Percentiles rank a stretch among this genome's conserved stretches.
These are phyloP conservation scores for Alternaria solani DNA, from an alignment of 2,329 filamentous ascomycete genomes.

Conservation along the genomic window DNA sequence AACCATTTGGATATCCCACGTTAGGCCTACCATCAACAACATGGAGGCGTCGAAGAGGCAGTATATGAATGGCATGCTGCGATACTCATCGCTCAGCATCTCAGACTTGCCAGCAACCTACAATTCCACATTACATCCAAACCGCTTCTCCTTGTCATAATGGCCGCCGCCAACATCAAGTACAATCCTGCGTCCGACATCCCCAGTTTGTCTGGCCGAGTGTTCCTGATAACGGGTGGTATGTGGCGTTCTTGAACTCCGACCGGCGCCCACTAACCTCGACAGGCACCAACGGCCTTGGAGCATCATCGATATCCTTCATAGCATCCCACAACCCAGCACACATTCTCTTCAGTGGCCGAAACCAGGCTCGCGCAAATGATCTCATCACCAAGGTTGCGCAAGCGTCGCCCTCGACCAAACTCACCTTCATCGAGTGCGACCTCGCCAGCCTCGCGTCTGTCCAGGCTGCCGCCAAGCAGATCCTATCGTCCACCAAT, in stretches of 20 bases:
- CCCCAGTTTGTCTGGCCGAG: slow-evolving; percentile 12
- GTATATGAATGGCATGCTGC: neutral
- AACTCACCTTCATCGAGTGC: slow-evolving; percentile 7
- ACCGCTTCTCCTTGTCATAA: neutral
- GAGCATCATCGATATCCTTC: slow-evolving; percentile 55
- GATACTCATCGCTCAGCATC: neutral
- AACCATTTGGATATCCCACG: neutral
- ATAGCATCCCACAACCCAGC: slow-evolving; percentile 55
- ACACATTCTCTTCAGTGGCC: slow-evolving; percentile 58
- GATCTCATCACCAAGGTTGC: slow-evolving; percentile 51
- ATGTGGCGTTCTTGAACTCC: neutral
- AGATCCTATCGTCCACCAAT: slow-evolving; percentile 38
- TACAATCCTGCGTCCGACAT: slow-evolving; percentile 18
- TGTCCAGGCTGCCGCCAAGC: slow-evolving; percentile 9
- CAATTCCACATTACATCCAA: neutral
- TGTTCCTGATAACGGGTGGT: slow-evolving; percentile 25
- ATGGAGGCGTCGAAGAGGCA: neutral
- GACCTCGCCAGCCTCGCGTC: slow-evolving; percentile 12
- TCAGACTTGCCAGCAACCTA: neutral
- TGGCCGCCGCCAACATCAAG: neutral
- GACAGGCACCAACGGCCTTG: slow-evolving; percentile 56
- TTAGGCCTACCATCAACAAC: neutral
- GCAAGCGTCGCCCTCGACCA: slow-evolving; percentile 53
- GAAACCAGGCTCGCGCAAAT: slow-evolving; percentile 52
- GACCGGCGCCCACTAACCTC: neutral